A percentile compares a stretch with the other conserved stretches of the same genome.
phyloP scores from a whole-genome alignment of 2,329 filamentous ascomycete genomes.

The Sclerotinia borealis region DNA sequence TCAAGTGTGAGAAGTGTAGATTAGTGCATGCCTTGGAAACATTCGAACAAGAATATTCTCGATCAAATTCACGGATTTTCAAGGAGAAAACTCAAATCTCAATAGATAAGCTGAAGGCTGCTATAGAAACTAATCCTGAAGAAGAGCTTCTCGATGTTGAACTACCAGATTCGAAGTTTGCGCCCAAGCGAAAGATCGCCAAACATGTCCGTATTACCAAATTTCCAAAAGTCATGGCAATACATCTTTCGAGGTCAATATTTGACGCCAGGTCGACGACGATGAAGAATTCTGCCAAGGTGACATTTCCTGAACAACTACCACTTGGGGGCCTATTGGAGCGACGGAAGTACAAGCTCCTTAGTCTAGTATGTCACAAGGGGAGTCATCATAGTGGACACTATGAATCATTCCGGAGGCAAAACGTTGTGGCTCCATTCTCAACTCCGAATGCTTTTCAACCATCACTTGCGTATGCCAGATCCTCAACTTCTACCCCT shows the following conservation, averaged over 20 bases:
- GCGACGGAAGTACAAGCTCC: conserved; percentile 73
- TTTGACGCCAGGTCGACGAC: conserved; percentile 76
- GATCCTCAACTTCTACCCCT: conserved; percentile 22
- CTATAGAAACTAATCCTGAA: conserved; percentile 79
- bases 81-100: conserved; percentile 48
- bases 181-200: conserved; percentile 77
- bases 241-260: conserved; percentile 90
- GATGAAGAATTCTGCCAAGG: conserved; percentile 90
- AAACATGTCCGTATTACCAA: conserved; percentile 80
- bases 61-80: conserved; percentile 46
- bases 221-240: conserved; percentile 84
- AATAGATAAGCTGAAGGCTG: conserved; percentile 59
- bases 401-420: conserved; percentile 91
- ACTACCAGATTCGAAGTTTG: conserved; percentile 66
- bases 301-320: conserved; percentile 83
- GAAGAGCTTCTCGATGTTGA: conserved; percentile 62
- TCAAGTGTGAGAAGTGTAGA: conserved; percentile 88
- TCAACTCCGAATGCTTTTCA: conserved; percentile 78
- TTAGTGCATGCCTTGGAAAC: conserved; percentile 70
- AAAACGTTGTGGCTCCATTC: conserved; percentile 72
- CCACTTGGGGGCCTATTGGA: conserved; percentile 73
- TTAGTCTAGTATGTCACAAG: conserved; percentile 88
- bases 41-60: conserved; percentile 52
- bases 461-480: conserved; percentile 59
- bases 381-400: conserved; percentile 94